Evolutionary conservation across 2,329 filamentous ascomycete species (phyloP), one percentile per base, ranked within the genome.

Genomic region (Calycina herbarum): DNA sequence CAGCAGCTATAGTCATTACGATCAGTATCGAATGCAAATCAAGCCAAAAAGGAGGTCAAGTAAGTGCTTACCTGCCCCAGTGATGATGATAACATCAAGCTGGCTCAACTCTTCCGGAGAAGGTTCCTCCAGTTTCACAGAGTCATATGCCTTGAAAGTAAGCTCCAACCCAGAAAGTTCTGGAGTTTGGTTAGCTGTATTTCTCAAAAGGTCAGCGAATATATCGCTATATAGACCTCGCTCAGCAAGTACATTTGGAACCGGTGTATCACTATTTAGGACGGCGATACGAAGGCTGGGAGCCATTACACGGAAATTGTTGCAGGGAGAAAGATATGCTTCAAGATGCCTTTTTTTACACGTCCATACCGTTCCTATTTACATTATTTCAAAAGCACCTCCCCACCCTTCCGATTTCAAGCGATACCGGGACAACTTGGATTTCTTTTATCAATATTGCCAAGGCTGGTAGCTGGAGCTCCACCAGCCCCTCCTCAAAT

Each of bases 11-110:
- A 24, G 27, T n/a, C 15, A 45, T 20, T 20, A 60, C 61, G 31
- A 62, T 15, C 13, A 27, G 57, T n/a, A 33, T 45, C 20, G 31
- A 17, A 8, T 51, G 45, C 5, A 35, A 7, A 38, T 15, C 17
- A 10, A 27, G 17, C 58, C 51, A 10, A 4, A 4, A 29, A 57
- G n/a, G 6, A 33, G n/a, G 51, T 11, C 10, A 27, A 45, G 27
- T n/a, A 42, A 60, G 42, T 51, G 60, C 64, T 62, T 65, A 71
- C 70, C 75, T 1, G 79, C 78, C 24, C 79, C 79, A 11, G 76
- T 78, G 66, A 82, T 74, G 1, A 81, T 67, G 0, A 82, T 69
- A 3, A 76, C 76, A 64, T 80, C 75, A 35, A 78, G 71, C 3
- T 73, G 69, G 4, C 71, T 61, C 3, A 77, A 62, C 5, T 68